Base-by-base conservation (phyloP, 768 basidiomycete genomes). In the Tricholomella constricta region DNA sequence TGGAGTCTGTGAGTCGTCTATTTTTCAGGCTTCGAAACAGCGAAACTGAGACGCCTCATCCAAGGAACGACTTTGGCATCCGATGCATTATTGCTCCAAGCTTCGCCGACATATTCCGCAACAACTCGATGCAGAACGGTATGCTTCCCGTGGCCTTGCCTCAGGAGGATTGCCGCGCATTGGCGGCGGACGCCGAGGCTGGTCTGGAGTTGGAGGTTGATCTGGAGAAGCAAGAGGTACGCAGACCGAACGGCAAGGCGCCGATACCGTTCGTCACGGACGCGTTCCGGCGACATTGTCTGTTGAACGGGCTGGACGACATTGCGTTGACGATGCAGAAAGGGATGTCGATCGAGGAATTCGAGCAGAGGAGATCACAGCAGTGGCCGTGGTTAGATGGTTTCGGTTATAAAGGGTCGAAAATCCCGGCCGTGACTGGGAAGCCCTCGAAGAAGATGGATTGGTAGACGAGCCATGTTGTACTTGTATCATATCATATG, bases 351-450 rank as follows among this genome's bases (percentile, higher is more conserved):
- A 97, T 99, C 58, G 76, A 79, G 54, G 61, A 69, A 37, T 99
- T 98, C 62, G 97, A 99, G 79, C 65, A 79, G 64, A 81, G 80
- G 62, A 72, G 97, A 59, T 88, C 84, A 23, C 74, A 83, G 63
- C 67, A 75, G 52, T 98, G 94, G 94, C 91, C 97, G 5, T 99
- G 97, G 97, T 72, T 98, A 67, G 92, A 99, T 65, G 97, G 96
- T 31, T 90, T 96, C 56, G 94, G 94, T 23, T 97, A 94, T 73
- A 79, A 86, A 65, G 88, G 86, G 41, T 82, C 78, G 37, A 88
- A 86, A 67, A 91, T 93, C 48, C 85, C 87, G 2, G 72, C 84
- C 19, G 62, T 67, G 7, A 61, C 73, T 6, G 62, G 55, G 17
- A 78, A 74, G 64, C 65, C 66, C 42, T 65, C 65, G 27, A 73